Base-by-base conservation (phyloP, 75 land plant species). In the Cryptomeria japonica region DNA sequence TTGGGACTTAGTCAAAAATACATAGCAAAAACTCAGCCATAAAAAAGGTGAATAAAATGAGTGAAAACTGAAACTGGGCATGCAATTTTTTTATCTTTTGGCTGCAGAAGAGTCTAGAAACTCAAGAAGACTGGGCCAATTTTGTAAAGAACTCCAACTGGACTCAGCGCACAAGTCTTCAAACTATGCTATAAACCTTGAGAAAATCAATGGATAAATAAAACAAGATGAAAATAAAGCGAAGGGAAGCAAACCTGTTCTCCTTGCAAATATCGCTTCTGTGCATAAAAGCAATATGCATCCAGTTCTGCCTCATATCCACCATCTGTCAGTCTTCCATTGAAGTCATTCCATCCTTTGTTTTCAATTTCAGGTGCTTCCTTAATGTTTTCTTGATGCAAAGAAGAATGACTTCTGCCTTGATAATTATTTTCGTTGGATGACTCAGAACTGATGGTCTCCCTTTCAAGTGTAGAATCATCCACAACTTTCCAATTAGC, bases 231-330 rank as follows among this genome's bases (percentile, higher is more conserved):
- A 25, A 22, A 41, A 42, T 14, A 31, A 42, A 36, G 5, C 28
- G 22, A 90, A 22, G 72, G 38, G 32, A 85, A 36, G 5, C 19
- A 34, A 87, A 97, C 99, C 99, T 98, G 99, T 86, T 97, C 93
- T 64, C 97, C 99, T 87, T 87, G 91, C 88, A 55, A 86, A 83
- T 98, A 98, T 72, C 89, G 87, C 88, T 93, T 84, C 80, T 93
- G 92, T 73, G 99, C 99, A 93, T 98, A 98, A 84, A 98, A 95
- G 87, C 97, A 97, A 88, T 98, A 98, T 47, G 93, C 93, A 87
- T 75, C 64, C 46, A 31, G 56, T 56, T 87, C 86, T 73, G 88
- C 90, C 82, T 97, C 96, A 88, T 88, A 98, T 15, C 93, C 95
- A 15, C 95, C 99, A 92, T 98, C 99, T 41, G 92, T 92, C 83